Evolutionary conservation across 768 basidiomycete genomes (phyloP).

Genomic region (Phaeotremella fagi): DNA sequence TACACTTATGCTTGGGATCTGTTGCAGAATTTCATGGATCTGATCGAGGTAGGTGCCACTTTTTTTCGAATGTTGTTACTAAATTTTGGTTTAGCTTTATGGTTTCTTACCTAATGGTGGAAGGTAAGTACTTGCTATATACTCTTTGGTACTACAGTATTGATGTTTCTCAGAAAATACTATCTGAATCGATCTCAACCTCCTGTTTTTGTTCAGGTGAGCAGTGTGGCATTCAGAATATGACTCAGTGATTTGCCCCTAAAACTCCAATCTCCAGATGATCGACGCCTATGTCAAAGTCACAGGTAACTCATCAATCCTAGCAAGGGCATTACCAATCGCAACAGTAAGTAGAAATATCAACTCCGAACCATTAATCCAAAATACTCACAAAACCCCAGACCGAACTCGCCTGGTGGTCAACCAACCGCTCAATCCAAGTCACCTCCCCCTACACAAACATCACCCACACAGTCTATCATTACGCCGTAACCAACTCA

Average conservation of each 20-base stretch:
- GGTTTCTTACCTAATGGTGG: slow-evolving; percentile 96
- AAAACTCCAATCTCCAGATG: slow-evolving; percentile 58
- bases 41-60: slow-evolving; percentile 56
- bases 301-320: slow-evolving; percentile 68
- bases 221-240: slow-evolving; percentile 18
- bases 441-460: slow-evolving; percentile 44
- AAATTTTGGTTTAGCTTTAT: slow-evolving; percentile 48
- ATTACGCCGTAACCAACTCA: slow-evolving; percentile 63
- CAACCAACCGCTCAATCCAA: slow-evolving; percentile 59
- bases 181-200: slow-evolving; percentile 91
- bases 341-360: slow-evolving; percentile 59
- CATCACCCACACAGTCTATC: slow-evolving; percentile 61
- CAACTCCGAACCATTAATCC: neutral
- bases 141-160: neutral
- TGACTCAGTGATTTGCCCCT: no score
- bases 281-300: slow-evolving; percentile 71
- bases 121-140: slow-evolving; percentile 45
- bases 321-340: slow-evolving; percentile 73
- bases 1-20: slow-evolving; percentile 68
- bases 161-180: slow-evolving; percentile 58
- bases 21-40: slow-evolving; percentile 92
- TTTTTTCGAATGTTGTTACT: neutral
- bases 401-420: slow-evolving; percentile 83
- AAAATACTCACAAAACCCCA: slow-evolving; percentile 37
- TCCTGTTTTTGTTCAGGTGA: slow-evolving; percentile 75